Percentiles rank a stretch among this genome's conserved stretches.
phyloP scores from a whole-genome alignment of 2,329 filamentous ascomycete species.

The Fusarium virguliforme region DNA sequence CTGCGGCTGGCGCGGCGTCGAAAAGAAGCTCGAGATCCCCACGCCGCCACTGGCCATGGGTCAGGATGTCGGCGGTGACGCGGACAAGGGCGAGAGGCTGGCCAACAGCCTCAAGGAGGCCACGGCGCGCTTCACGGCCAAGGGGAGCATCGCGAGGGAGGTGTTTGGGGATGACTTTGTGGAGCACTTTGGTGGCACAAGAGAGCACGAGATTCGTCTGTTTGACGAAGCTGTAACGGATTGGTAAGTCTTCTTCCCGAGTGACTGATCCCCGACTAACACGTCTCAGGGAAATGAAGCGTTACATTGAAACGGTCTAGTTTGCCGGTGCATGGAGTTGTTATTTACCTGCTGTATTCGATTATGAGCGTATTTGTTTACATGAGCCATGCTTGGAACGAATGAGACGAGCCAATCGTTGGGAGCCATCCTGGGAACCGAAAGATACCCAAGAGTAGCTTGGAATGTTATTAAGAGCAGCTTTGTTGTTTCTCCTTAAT shows the following conservation, averaged over 20 bases:
- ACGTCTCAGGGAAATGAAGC: conserved; percentile 76
- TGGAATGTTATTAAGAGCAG: conserved; percentile 12
- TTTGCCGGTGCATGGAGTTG: conserved; percentile 34
- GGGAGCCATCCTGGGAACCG: conserved; percentile 28
- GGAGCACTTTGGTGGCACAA: conserved; percentile 92
- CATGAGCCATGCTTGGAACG: conserved; percentile 25
- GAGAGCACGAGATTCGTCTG: conserved; percentile 89
- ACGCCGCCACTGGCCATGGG: conserved; percentile 89
- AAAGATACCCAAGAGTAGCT: conserved; percentile 42
- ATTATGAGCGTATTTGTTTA: conserved; percentile 37
- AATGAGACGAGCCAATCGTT: conserved; percentile 21
- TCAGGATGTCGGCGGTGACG: conserved; percentile 81
- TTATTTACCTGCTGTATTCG: conserved; percentile 26
- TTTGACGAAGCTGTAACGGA: conserved; percentile 98
- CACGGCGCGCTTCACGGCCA: conserved; percentile 81
- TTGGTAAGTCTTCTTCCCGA: conserved; percentile 75
- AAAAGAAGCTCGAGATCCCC: conserved; percentile 89
- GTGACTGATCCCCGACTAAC: conserved; percentile 27
- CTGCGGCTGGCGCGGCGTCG: conserved; percentile 90
- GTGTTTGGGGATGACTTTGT: conserved; percentile 97
- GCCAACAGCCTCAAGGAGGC: conserved; percentile 91
- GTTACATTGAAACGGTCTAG: conserved; percentile 83
- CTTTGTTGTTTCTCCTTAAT: neutral
- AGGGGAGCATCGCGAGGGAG: conserved; percentile 90
- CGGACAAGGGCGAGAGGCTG: conserved; percentile 82